These are phyloP conservation scores for Alternaria alternata DNA, from an alignment of 2,329 filamentous ascomycete genomes.

Conservation along the genomic window DNA sequence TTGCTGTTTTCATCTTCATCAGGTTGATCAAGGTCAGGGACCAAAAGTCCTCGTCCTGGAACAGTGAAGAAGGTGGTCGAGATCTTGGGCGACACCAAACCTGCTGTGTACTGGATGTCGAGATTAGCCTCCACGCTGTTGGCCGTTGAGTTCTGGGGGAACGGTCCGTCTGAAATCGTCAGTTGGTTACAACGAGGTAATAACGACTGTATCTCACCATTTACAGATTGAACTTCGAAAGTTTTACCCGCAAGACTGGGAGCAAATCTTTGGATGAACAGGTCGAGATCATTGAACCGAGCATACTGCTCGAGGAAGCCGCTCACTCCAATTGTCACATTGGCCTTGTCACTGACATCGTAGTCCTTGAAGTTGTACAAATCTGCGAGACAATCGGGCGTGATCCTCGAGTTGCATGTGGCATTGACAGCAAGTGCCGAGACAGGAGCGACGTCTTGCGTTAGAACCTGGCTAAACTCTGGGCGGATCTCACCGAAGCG, in stretches of 20 bases:
- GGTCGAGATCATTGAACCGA: conserved; percentile 55
- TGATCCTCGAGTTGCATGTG: conserved; percentile 55
- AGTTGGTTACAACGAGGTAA: background rate
- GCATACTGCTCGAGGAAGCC: conserved; percentile 61
- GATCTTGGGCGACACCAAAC: conserved; percentile 52
- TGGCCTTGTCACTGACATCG: conserved; percentile 48
- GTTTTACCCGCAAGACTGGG: conserved; percentile 54
- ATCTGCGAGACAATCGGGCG: conserved; percentile 57
- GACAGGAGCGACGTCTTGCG: conserved; percentile 35
- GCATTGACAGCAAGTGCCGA: conserved; percentile 39
- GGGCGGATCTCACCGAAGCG: conserved; percentile 63
- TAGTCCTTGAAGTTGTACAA: conserved; percentile 57
- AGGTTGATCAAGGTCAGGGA: conserved; percentile 60
- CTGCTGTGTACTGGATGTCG: conserved; percentile 60
- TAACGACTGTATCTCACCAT: conserved; percentile 47
- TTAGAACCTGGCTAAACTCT: conserved; percentile 50
- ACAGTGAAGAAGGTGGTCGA: conserved; percentile 59
- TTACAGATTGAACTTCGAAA: conserved; percentile 55
- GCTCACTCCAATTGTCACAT: conserved; percentile 54
- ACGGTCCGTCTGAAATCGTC: conserved; percentile 33
- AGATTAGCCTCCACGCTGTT: conserved; percentile 60
- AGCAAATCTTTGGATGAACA: conserved; percentile 52
- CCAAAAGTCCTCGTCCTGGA: conserved; percentile 55
- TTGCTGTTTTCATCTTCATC: conserved; percentile 53
- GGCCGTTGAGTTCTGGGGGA: conserved; percentile 46